Conservation (phyloP, 495 filamentous ascomycete genomes). For the Durotheca rogersii region DNA sequence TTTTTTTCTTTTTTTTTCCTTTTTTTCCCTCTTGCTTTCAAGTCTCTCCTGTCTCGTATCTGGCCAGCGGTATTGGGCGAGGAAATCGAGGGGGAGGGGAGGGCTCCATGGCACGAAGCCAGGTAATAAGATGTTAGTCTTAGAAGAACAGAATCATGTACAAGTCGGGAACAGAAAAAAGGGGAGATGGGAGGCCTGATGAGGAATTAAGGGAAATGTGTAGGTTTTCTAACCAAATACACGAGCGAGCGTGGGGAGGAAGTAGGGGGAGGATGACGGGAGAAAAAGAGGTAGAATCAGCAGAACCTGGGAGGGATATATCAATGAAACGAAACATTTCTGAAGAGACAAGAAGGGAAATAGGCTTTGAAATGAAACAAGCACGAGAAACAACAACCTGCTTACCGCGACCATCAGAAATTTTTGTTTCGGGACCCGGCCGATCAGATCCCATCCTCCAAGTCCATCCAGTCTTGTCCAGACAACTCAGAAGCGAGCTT, state of each 20-base stretch:
- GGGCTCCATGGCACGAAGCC: slow-evolving; percentile 18
- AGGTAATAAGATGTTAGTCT: slow-evolving; percentile 28
- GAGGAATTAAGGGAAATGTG: slow-evolving; percentile 2
- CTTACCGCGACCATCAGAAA: slow-evolving; percentile 26
- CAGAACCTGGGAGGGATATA: slow-evolving; percentile 29
- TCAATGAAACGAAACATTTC: slow-evolving; percentile 33
- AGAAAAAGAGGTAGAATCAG: slow-evolving; percentile 27
- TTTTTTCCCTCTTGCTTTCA: slow-evolving; percentile 25
- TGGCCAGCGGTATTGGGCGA: slow-evolving; percentile 16
- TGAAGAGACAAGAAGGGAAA: slow-evolving; percentile 17
- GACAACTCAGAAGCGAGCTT: slow-evolving; percentile 26
- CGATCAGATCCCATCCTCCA: slow-evolving; percentile 29
- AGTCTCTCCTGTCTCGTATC: slow-evolving; percentile 14
- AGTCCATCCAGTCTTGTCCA: slow-evolving; percentile 27
- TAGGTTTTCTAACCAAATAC: slow-evolving; percentile 18
- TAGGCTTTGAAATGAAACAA: slow-evolving; percentile 26
- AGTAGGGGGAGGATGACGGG: slow-evolving; percentile 5
- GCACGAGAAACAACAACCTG: slow-evolving; percentile 30
- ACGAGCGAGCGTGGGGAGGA: slow-evolving; percentile 10
- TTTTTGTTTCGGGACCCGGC: slow-evolving; percentile 23
- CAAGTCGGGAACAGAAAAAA: slow-evolving; percentile 12
- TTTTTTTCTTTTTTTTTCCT: slow-evolving; percentile 23
- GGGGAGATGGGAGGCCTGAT: too few relatives aligned
- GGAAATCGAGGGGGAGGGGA: slow-evolving; percentile 13
- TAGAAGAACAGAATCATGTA: slow-evolving; percentile 16